Evolutionary conservation across 2,329 filamentous ascomycete genomes (phyloP).

Genomic region (Aspergillus unguis): DNA sequence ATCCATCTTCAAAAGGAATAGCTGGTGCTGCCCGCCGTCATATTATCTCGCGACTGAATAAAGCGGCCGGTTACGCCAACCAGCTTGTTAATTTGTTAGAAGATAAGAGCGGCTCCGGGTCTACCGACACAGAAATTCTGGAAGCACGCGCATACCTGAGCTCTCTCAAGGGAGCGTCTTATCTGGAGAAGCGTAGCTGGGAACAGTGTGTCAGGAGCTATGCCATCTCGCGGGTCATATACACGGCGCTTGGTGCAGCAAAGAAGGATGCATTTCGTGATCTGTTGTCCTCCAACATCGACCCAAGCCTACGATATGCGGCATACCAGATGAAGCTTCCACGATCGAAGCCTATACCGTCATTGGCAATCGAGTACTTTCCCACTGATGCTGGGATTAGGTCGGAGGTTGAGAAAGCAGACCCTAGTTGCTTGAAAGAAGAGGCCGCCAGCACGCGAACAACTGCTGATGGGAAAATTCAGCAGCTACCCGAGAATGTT

Average conservation of each 20-base stretch:
- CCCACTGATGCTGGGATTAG: slow-evolving; percentile 61
- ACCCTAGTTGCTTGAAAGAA: slow-evolving; percentile 65
- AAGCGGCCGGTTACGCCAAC: slow-evolving; percentile 69
- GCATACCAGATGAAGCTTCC: slow-evolving; percentile 89
- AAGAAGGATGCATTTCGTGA: slow-evolving; percentile 82
- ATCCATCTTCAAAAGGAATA: slow-evolving; percentile 69
- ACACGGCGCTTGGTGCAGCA: slow-evolving; percentile 65
- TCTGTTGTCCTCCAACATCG: slow-evolving; percentile 77
- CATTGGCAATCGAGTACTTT: slow-evolving; percentile 76
- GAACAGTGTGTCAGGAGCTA: slow-evolving; percentile 71
- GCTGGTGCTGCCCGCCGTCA: slow-evolving; percentile 77
- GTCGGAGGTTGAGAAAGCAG: slow-evolving; percentile 65
- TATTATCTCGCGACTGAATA: slow-evolving; percentile 81
- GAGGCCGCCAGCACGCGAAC: slow-evolving; percentile 50
- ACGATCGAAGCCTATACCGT: slow-evolving; percentile 74
- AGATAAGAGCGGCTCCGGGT: slow-evolving; percentile 61
- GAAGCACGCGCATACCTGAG: slow-evolving; percentile 83
- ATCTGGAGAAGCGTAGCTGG: slow-evolving; percentile 89
- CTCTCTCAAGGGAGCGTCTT: slow-evolving; percentile 70
- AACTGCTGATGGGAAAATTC: slow-evolving; percentile 40
- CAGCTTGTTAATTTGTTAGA: slow-evolving; percentile 65
- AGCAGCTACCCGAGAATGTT: slow-evolving; percentile 67
- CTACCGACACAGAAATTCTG: slow-evolving; percentile 67
- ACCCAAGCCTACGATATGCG: slow-evolving; percentile 90
- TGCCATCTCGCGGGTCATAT: slow-evolving; percentile 74